Evolutionary conservation across 2,329 filamentous ascomycete species (phyloP).

Genomic region (Alternaria burnsii): DNA sequence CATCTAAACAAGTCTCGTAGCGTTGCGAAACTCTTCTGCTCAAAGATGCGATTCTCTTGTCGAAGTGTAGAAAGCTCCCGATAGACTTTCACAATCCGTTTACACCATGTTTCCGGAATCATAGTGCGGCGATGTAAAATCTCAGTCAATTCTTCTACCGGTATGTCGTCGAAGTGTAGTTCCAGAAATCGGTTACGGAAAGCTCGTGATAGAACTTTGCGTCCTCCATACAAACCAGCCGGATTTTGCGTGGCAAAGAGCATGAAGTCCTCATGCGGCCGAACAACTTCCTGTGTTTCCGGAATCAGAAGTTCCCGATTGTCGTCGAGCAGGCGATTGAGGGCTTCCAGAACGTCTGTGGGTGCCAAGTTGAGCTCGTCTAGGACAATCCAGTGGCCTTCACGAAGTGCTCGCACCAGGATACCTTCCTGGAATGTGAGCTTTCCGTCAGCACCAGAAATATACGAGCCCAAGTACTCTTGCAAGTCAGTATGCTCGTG

Average conservation of each 20-base stretch:
- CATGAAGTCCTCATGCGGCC: constrained; percentile 94
- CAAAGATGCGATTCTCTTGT: constrained; percentile 90
- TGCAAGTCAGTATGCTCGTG: constrained; percentile 98
- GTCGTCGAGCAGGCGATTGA: constrained; percentile 95
- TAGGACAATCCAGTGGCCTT: constrained; percentile 97
- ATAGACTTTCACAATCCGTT: constrained; percentile 91
- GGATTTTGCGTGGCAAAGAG: constrained; percentile 98
- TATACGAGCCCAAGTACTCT: constrained; percentile 94
- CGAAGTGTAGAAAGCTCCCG: constrained; percentile 88
- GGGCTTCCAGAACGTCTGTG: constrained; percentile 93
- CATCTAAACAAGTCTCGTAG: constrained; percentile 95
- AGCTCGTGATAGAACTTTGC: constrained; percentile 90
- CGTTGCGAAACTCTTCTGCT: constrained; percentile 97
- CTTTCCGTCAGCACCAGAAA: constrained; percentile 84
- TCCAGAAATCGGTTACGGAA: constrained; percentile 98
- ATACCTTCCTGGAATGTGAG: constrained; percentile 92
- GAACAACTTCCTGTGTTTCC: constrained; percentile 93
- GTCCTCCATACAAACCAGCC: constrained; percentile 90
- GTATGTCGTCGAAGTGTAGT: constrained; percentile 97
- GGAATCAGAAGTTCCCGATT: constrained; percentile 95
- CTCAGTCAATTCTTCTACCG: constrained; percentile 88
- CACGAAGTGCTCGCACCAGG: constrained; percentile 87
- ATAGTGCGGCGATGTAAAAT: constrained; percentile 90
- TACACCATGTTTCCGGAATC: constrained; percentile 90
- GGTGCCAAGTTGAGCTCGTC: constrained; percentile 97